Evolutionary conservation across 257 asterid species (phyloP), one percentile per base, ranked within the genome.

Genomic region (Euphrasia confusa): DNA sequence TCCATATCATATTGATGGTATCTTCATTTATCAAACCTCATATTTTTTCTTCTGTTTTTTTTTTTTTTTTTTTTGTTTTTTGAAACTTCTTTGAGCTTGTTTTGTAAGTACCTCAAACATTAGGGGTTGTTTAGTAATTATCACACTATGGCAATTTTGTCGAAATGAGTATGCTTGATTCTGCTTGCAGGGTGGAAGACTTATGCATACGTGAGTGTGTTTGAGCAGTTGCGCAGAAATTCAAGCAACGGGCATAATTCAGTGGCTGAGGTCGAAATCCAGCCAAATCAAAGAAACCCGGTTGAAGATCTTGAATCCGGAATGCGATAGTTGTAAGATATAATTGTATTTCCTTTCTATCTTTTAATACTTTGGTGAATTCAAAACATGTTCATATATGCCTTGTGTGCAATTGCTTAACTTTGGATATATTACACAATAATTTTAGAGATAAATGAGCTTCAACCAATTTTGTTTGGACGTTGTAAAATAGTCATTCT

Each of bases 1-100:
- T 11, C 97, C 97, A 7, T 79, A 86, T 74, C 90, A 84, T 24
- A 73, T 68, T 7, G 72, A 80, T 14, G 97, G 96, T 89, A 71
- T 64, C 28, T 10, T 58, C 33, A 5, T 18, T 57, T 37, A 42
- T 10, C n/a, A 42, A 5, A 10, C 2, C n/a, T 42, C 49, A 10
- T 42, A 2, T 2, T 10, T 13, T 13, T 13, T 47, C n/a, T 45
- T 45, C 14, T 45, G 50, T 12, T 30, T 30, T 30, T 30, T 4
- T 30, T 30, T 30, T 30, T 4, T 4, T 30, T 30, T 30, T 3
- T 28, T 3, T 3, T 28, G 4, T 10, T 44, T 28, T 47, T 4
- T 14, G 8, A 47, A 3, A 2, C 18, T 47, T 13, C 2, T 47
- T n/a, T 11, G 5, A 18, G 53, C 14, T 47, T 10, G n/a, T 47